phyloP scores from a whole-genome alignment of 345 rosid species.

The Eucalyptus polyanthemos region DNA sequence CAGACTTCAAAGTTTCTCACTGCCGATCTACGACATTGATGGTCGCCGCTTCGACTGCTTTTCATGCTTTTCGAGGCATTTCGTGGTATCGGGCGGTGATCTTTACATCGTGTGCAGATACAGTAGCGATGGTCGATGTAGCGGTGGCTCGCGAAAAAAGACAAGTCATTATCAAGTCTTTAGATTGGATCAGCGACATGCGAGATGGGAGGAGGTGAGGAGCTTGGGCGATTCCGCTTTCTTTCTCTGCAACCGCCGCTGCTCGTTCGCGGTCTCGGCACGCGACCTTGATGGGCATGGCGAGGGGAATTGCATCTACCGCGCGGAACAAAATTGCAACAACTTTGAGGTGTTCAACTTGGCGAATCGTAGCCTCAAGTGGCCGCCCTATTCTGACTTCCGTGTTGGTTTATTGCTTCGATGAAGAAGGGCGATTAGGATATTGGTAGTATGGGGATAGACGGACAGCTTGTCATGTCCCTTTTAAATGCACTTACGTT shows the following conservation, averaged over 20 bases:
- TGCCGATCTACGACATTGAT: rapidly evolving
- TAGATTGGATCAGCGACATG: not conserved
- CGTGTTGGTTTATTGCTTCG: no score
- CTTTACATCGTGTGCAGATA: not conserved
- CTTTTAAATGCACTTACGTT: no score
- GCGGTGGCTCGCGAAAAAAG: rapidly evolving
- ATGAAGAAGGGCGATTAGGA: no score
- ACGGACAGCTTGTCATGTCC: no score
- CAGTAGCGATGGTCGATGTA: rapidly evolving
- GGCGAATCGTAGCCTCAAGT: not conserved
- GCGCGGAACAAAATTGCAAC: no score
- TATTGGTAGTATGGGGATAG: no score
- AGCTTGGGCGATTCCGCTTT: not conserved
- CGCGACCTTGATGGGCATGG: not conserved
- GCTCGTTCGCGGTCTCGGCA: rapidly evolving
- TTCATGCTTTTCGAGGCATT: not conserved
- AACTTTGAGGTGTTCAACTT: not conserved
- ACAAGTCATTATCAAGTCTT: not conserved
- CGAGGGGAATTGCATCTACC: not conserved
- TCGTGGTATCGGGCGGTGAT: not conserved
- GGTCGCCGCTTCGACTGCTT: no score
- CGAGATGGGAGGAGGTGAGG: not conserved
- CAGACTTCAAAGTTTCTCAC: not conserved
- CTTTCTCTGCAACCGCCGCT: not conserved
- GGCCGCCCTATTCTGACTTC: no score